Evolutionary conservation across 2,329 filamentous ascomycete species (phyloP).

Genomic region (Xylariaceae sp.): DNA sequence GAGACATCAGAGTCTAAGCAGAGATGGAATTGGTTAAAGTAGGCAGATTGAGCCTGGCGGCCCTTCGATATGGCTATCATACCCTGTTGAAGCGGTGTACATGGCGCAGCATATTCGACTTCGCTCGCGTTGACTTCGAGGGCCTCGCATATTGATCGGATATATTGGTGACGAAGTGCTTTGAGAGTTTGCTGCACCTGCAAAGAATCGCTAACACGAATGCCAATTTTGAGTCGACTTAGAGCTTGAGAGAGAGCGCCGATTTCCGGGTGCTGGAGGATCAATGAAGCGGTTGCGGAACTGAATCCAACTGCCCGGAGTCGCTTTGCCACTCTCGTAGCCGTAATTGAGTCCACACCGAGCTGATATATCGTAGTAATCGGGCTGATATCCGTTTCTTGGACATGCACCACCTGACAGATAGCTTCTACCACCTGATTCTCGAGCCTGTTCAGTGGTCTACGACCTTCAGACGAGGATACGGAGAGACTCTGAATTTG

Average conservation of each 20-base stretch:
- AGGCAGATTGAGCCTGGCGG: constrained; percentile 51
- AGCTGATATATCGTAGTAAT: constrained; percentile 74
- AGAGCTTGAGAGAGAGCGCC: constrained; percentile 42
- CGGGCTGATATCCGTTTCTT: constrained; percentile 41
- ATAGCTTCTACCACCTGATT: constrained; percentile 50
- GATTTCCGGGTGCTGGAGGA: constrained; percentile 59
- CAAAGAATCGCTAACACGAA: constrained; percentile 30
- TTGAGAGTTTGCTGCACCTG: constrained; percentile 56
- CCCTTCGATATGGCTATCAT: constrained; percentile 68
- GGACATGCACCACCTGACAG: constrained; percentile 45
- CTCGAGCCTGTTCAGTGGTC: constrained; percentile 36
- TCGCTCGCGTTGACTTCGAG: constrained; percentile 47
- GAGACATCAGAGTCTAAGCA: constrained; percentile 43
- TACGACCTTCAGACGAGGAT: constrained; percentile 21
- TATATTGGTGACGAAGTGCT: constrained; percentile 59
- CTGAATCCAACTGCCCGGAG: constrained; percentile 60
- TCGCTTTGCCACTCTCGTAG: constrained; percentile 60
- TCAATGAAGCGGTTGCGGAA: constrained; percentile 55
- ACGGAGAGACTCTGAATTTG: constrained; percentile 55
- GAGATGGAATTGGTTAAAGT: constrained; percentile 73
- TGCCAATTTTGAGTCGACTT: constrained; percentile 10
- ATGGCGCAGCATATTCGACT: constrained; percentile 72
- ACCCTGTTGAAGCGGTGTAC: constrained; percentile 79
- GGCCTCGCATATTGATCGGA: constrained; percentile 44
- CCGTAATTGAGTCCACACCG: constrained; percentile 83